Conservation (phyloP, 179 eudicot species). For the Beta corolliflora region DNA sequence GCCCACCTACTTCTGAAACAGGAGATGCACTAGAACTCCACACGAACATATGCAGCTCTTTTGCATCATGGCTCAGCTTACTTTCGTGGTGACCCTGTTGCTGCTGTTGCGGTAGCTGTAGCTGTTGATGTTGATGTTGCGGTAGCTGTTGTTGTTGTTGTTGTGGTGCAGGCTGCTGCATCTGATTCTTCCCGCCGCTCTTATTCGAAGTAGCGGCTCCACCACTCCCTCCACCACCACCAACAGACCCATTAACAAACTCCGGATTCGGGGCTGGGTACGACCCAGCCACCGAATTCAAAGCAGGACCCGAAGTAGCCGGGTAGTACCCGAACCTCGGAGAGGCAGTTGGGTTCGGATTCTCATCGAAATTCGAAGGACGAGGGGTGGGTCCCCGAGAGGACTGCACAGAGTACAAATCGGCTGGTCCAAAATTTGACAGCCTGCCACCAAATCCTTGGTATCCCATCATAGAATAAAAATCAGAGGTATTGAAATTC, state of each 20-base stretch:
- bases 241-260: slow-evolving; percentile 28
- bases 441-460: slow-evolving; percentile 50
- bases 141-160: not conserved
- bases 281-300: slow-evolving; percentile 26
- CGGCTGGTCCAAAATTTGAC: slow-evolving; percentile 53
- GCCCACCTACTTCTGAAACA: slow-evolving; percentile 83
- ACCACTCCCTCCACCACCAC: not conserved
- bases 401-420: slow-evolving; percentile 59
- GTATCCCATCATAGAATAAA: slow-evolving; percentile 87
- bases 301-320: not conserved
- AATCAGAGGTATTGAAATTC: slow-evolving; percentile 77
- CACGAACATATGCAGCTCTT: slow-evolving; percentile 97
- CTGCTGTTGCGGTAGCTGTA: not conserved
- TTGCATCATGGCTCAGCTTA: slow-evolving; percentile 65
- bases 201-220: slow-evolving; percentile 18
- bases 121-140: not conserved
- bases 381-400: slow-evolving; percentile 71
- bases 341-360: slow-evolving; percentile 46
- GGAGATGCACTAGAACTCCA: slow-evolving; percentile 99
- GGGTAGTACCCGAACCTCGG: slow-evolving; percentile 78
- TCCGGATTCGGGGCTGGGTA: slow-evolving; percentile 95
- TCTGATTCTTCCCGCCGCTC: slow-evolving; percentile 31
- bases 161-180: slow-evolving; percentile 18
- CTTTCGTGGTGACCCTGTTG: slow-evolving; percentile 27
- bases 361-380: slow-evolving; percentile 86